Percentiles rank a stretch among this genome's conserved stretches.
Evolutionary conservation across 179 eudicot genomes (phyloP).

Genomic region (Silene noctiflora): DNA sequence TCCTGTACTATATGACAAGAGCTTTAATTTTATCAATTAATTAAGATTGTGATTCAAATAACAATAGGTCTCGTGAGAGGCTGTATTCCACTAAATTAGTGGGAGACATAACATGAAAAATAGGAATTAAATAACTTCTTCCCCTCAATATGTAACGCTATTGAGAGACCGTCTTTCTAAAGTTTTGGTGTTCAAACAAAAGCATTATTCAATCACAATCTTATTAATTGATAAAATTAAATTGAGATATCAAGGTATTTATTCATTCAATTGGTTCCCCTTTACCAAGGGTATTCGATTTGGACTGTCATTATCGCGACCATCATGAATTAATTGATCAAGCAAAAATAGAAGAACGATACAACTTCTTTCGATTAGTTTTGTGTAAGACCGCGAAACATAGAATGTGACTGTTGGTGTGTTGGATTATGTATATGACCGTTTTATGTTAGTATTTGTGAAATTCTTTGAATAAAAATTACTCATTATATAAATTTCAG

Average conservation of each 20-base stretch:
- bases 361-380: neutral
- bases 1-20: too few species aligned
- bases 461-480: neutral
- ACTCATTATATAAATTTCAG: conserved; percentile 22
- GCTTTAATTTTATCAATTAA: too few species aligned
- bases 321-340: conserved; percentile 9
- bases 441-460: neutral
- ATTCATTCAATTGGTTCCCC: conserved; percentile 11
- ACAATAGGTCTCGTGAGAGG: too few species aligned
- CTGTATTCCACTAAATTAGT: too few species aligned
- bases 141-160: too few species aligned
- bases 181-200: too few species aligned
- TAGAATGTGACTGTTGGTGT: neutral
- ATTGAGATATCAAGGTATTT: neutral
- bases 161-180: too few species aligned
- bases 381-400: neutral
- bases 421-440: neutral
- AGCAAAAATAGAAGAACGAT: conserved; percentile 17
- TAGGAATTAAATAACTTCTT: too few species aligned
- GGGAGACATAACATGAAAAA: too few species aligned
- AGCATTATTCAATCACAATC: neutral
- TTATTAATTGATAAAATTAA: neutral
- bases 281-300: conserved; percentile 15
- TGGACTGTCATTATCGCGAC: conserved; percentile 14
- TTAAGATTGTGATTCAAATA: too few species aligned